phyloP scores from a whole-genome alignment of 116 monocot species.

The Dioscorea cayenensis region DNA sequence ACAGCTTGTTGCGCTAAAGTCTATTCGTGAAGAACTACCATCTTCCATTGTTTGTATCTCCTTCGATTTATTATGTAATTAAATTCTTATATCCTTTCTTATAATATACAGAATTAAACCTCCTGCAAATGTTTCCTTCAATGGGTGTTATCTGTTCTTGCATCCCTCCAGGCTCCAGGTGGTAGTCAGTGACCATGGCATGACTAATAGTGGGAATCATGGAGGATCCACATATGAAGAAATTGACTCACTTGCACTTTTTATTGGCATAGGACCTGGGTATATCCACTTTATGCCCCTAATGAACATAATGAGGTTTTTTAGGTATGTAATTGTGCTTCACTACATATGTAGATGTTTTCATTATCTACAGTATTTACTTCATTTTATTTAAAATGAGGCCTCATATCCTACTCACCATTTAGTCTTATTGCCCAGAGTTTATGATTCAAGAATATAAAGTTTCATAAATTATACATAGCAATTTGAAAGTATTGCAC shows the following conservation, averaged over 20 bases:
- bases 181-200: slow-evolving; percentile 96
- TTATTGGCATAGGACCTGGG: slow-evolving; percentile 39
- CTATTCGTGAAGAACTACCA: background rate
- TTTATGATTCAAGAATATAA: background rate
- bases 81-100: background rate
- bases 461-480: background rate
- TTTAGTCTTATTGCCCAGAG: background rate
- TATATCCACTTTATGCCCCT: slow-evolving; percentile 6
- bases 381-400: background rate
- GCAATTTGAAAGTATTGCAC: too few relatives aligned
- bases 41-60: background rate
- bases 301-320: slow-evolving; percentile 27
- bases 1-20: too few relatives aligned
- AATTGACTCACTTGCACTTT: slow-evolving; percentile 81
- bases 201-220: slow-evolving; percentile 92
- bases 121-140: background rate
- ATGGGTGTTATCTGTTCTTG: slow-evolving; percentile 11
- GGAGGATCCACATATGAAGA: slow-evolving; percentile 98
- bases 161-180: slow-evolving; percentile 51
- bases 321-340: slow-evolving; percentile 43
- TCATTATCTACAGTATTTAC: background rate
- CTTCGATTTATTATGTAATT: background rate
- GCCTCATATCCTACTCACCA: background rate
- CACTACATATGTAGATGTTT: background rate
- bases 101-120: background rate